A percentile compares a stretch with the other conserved stretches of the same genome.
Evolutionary conservation across 2,329 filamentous ascomycete species (phyloP).

Genomic region (Coleophoma eucalyptorum): DNA sequence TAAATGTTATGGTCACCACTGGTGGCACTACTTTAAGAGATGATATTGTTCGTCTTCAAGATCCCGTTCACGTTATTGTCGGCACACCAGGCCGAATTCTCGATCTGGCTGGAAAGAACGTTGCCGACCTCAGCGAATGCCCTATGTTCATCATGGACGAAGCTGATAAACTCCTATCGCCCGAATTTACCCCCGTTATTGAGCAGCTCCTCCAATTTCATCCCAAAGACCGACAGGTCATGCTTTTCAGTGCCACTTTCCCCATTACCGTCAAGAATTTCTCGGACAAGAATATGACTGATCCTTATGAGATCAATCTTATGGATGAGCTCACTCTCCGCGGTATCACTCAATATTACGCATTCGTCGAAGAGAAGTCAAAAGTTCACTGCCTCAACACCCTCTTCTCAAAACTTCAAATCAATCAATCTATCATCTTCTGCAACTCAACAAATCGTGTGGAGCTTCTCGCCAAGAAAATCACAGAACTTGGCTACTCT

Average conservation of each 20-base stretch:
- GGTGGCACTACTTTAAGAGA: conserved; percentile 93
- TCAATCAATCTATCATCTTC: conserved; percentile 99
- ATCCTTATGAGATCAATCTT: conserved; percentile 97
- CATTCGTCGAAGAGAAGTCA: conserved; percentile 98
- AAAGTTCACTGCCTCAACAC: conserved; percentile 99
- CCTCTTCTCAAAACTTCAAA: conserved; percentile 97
- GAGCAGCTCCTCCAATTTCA: conserved; percentile 95
- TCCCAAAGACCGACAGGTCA: conserved; percentile 95
- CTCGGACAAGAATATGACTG: conserved; percentile 96
- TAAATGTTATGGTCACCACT: conserved; percentile 99
- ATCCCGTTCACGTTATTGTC: conserved; percentile 95
- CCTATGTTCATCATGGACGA: conserved; percentile 99
- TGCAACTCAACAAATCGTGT: conserved; percentile 99
- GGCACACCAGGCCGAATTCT: conserved; percentile 95
- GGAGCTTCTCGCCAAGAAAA: conserved; percentile 96
- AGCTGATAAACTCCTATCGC: conserved; percentile 93
- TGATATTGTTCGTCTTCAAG: conserved; percentile 91
- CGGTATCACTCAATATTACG: conserved; percentile 98
- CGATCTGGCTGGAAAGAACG: conserved; percentile 92
- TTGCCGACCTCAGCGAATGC: conserved; percentile 93
- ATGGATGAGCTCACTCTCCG: conserved; percentile 99
- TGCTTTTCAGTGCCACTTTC: conserved; percentile 99
- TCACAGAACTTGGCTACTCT: conserved; percentile 97
- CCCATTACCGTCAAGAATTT: conserved; percentile 96
- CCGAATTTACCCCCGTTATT: conserved; percentile 95